Percentiles rank a stretch among this genome's conserved stretches.
phyloP scores from a whole-genome alignment of 2,329 filamentous ascomycete species.

The Neurospora sp. region DNA sequence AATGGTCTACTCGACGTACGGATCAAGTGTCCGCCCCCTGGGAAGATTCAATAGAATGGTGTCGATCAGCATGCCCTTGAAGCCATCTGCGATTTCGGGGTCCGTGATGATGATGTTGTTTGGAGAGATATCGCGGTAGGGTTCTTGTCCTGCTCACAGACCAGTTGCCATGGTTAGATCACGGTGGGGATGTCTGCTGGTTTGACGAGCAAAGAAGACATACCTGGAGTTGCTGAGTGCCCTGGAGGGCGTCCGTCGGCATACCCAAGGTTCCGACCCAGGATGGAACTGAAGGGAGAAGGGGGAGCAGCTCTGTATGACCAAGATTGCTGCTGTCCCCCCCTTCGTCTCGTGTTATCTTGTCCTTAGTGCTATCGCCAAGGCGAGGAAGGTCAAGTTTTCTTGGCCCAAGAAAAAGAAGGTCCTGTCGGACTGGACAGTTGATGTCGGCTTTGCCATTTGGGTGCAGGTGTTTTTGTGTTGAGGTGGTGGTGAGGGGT shows the following conservation, averaged over 20 bases:
- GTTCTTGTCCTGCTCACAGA: neutral
- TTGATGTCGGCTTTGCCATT: neutral
- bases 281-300: neutral
- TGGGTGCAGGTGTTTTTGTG: neutral
- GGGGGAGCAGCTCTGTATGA: neutral
- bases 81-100: constrained; percentile 7
- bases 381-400: neutral
- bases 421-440: neutral
- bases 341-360: neutral
- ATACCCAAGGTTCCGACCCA: neutral
- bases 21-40: neutral
- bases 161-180: neutral
- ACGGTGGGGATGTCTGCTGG: neutral
- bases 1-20: neutral
- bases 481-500: neutral
- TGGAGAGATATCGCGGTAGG: constrained; percentile 19
- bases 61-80: constrained; percentile 26
- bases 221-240: neutral
- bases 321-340: neutral
- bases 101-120: constrained; percentile 29
- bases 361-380: neutral
- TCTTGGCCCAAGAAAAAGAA: neutral
- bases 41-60: neutral
- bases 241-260: neutral
- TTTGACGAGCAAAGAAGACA: neutral